Base-by-base conservation (phyloP, 2,329 filamentous ascomycete genomes). In the Pseudogymnoascus sp. region DNA sequence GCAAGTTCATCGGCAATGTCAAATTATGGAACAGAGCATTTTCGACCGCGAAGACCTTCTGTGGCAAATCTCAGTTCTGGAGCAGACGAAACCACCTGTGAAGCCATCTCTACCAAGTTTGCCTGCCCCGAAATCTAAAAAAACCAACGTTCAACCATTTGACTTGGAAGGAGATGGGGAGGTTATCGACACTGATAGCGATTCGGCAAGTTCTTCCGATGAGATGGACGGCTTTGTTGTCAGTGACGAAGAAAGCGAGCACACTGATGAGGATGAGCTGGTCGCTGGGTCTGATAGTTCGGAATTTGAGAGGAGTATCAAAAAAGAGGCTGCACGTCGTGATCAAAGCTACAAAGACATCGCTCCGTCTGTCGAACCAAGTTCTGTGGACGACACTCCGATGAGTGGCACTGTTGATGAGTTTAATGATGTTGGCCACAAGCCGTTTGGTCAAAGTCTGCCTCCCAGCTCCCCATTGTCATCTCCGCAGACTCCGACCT, bases 21-120 rank as follows among this genome's bases (percentile, higher is more conserved):
- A 76, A 10, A 81, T 76, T 37, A 76, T 96, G 62, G 86, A 93
- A 64, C 76, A 79, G 4, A 91, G 81, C 3, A 75, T 96, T 0
- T 81, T 83, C 37, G 82, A 88, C 62, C 82, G 83, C 59, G 77
- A 87, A 69, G 74, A 83, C 40, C 72, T 80, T 7, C 69, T 71
- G 7, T 88, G 83, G 83, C 71, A 77, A 2, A 76, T 82, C n/a
- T 67, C 72, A 6, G 68, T 82, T 23, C 74, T 86, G 4, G 64
- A 75, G 40, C 76, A 76, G 17, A 77, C 75, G 13, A 75, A 75
- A 56, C 79, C 80, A 0, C 73, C 76, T 2, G 79, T 76, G 10
- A 72, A 67, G 63, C 64, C 65, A 59, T 11, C 33, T 11, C 26
- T 50, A 17, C 37, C 59, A 31, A 21, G 13, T 17, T 56, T 56